Evolutionary conservation across 2,329 filamentous ascomycete genomes (phyloP), one percentile per base, ranked within the genome.

Genomic region (Alternaria novae-zelandiae): DNA sequence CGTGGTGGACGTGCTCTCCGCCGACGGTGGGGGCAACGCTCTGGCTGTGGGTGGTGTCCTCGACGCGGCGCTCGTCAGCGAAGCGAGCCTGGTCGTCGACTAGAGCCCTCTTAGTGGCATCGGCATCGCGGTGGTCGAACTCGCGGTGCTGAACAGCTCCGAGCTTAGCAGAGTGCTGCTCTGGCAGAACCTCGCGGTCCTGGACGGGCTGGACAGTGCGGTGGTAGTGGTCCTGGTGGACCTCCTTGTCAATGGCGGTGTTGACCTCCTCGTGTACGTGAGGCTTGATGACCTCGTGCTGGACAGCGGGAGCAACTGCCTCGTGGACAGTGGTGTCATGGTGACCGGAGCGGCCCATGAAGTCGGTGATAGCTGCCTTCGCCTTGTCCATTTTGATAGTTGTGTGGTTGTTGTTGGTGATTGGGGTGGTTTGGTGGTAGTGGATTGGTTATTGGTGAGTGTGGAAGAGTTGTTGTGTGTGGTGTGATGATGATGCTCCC

Each of bases 191-290:
- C 72, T 87, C 87, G 66, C 83, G 79, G 69, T 88, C 82, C 17
- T 82, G 61, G 23, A 93, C 80, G 0, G 90, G 90, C 79, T 92
- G 90, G 1, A 92, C 81, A 0, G 88, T 88, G 50, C 88, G 90
- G 77, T 92, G 89, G 76, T 91, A 88, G 71, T 92, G 90, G 63
- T 92, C 88, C 75, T 91, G 90, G 74, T 92, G 89, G 5, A 91
- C 82, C 70, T 92, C 90, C 69, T 86, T 87, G 74, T 92, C 88
- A 25, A 92, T 78, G 7, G 88, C 90, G 2, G 87, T 89, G 20
- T 82, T 84, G 10, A 87, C 70, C n/a, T 89, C 80, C 73, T 92
- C 88, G 59, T 91, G 89, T 44, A 85, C 78, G n/a, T 86, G 84
- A 46, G 86, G 86, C 63, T 83, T 86, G 47, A 91, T 78, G 2